Evolutionary conservation across 805 yeast genomes (phyloP), one percentile per base, ranked within the genome.

Genomic region (Saccharomycopsis oosterbeekiorum): DNA sequence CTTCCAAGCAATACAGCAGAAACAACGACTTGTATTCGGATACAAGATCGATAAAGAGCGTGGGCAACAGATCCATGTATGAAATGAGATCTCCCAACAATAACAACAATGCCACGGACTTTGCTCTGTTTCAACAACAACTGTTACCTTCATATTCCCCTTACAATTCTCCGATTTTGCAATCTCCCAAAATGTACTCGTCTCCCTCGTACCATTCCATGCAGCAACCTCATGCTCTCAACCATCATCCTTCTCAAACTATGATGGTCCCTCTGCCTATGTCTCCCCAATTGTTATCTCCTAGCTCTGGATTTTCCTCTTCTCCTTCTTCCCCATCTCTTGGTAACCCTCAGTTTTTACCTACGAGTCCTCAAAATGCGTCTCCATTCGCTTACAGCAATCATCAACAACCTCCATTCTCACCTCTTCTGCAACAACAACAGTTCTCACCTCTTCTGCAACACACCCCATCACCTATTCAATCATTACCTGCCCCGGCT

Each of bases 371-470:
- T 26, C 26, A 24, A 21, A 47, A 47, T 14, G 24, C 12, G 34
- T 47, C 53, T 12, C 53, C 53, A 11, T 24, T 47, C 24, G 21
- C 17, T 17, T 24, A 42, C n/a, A 10, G n/a, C n/a, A 24, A 26
- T 21, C 21, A 24, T n/a, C 53, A 21, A 24, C 53, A 47, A 6
- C 21, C 53, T 21, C 53, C 53, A 15, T 47, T 47, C 24, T 47
- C 53, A 15, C 53, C 53, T 47, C 53, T 47, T 5, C 29, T 47
- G 53, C 53, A 47, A 6, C 29, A 21, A 4, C 53, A 47, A 14
- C 50, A n/a, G 10, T 47, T 47, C 15, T 47, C 53, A 15, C 53
- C 53, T 47, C 53, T 47, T 47, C 53, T 47, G 53, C 53, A 47
- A 15, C 53, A 47, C 21, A 10, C 53, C 2, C 53, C 19, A 9